Evolutionary conservation across 2,329 filamentous ascomycete genomes (phyloP), one percentile per base, ranked within the genome.

Genomic region (Colletotrichum trifolii): DNA sequence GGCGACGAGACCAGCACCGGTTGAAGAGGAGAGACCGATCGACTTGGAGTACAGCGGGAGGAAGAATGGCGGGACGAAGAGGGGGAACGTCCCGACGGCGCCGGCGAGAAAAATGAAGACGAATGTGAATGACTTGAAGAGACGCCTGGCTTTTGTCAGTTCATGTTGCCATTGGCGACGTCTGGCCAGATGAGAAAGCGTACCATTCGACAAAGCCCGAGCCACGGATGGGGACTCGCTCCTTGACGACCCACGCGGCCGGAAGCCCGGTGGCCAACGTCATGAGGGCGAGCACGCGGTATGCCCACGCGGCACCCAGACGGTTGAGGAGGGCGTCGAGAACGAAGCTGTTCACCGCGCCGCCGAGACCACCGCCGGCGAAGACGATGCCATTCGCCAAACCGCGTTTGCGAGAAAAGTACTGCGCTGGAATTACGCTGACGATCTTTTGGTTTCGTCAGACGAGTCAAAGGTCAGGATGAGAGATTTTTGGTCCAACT

Each of bases 51-150:
- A 88, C 0, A 88, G 75, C 0, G 87, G 87, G 0, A 89, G 74
- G 71, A 89, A 89, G 75, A 87, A 89, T 0, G 87, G 85, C 0
- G 87, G 85, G 0, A 89, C 86, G 61, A 88, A 82, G 13, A 89
- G 79, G 0, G 87, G 83, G 67, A 89, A 89, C 2, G 85, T 88
- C 1, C 80, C 86, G 9, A 89, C 78, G 0, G 81, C 83, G 0
- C 85, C 83, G 5, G 82, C 81, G 4, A 84, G 69, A 70, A 89
- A 88, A 34, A 89, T 73, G 2, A 83, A 72, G 6, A 77, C 68
- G 72, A 89, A 89, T 9, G 78, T 80, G 25, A 80, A 60, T 59
- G 86, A 79, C 36, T 79, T 80, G 72, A 89, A 87, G 2, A 88
- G 75, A 36, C 75, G 74, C 83, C 82, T 82, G 6, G 49, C 6